Evolutionary conservation across 1,139 yeast genomes (phyloP).

Genomic region (Torulaspora pretoriensis): DNA sequence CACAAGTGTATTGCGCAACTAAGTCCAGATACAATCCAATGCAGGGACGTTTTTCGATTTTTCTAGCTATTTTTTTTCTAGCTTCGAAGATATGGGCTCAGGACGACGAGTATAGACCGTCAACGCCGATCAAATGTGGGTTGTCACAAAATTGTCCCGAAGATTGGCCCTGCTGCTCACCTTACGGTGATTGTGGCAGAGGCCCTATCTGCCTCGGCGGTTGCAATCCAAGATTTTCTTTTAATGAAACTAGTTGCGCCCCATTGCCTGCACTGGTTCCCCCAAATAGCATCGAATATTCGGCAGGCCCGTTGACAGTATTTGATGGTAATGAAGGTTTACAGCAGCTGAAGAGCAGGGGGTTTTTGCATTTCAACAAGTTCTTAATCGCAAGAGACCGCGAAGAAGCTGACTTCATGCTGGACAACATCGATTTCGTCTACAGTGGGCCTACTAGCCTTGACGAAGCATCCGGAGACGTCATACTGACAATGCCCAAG

Average conservation of each 20-base stretch:
- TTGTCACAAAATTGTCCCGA: slow-evolving; percentile 58
- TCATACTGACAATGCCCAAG: slow-evolving; percentile 34
- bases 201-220: slow-evolving; percentile 81
- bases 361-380: slow-evolving; percentile 28
- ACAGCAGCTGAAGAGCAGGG: slow-evolving; percentile 18
- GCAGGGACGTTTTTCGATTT: neutral
- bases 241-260: slow-evolving; percentile 59
- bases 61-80: neutral
- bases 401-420: slow-evolving; percentile 22
- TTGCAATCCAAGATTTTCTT: slow-evolving; percentile 68
- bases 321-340: slow-evolving; percentile 9
- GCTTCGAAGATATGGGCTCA: slow-evolving; percentile 1
- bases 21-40: neutral
- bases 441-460: slow-evolving; percentile 32
- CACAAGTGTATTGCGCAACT: neutral
- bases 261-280: slow-evolving; percentile 41
- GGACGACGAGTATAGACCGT: slow-evolving; percentile 24
- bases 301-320: slow-evolving; percentile 9
- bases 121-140: slow-evolving; percentile 43
- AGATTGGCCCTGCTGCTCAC: slow-evolving; percentile 74
- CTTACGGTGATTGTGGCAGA: slow-evolving; percentile 79
- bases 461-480: slow-evolving; percentile 16
- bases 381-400: slow-evolving; percentile 24
- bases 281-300: slow-evolving; percentile 33
- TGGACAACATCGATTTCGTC: slow-evolving; percentile 29